Evolutionary conservation across 441 rosid genomes (phyloP).

Genomic region (Arabidopsis hybrid): DNA sequence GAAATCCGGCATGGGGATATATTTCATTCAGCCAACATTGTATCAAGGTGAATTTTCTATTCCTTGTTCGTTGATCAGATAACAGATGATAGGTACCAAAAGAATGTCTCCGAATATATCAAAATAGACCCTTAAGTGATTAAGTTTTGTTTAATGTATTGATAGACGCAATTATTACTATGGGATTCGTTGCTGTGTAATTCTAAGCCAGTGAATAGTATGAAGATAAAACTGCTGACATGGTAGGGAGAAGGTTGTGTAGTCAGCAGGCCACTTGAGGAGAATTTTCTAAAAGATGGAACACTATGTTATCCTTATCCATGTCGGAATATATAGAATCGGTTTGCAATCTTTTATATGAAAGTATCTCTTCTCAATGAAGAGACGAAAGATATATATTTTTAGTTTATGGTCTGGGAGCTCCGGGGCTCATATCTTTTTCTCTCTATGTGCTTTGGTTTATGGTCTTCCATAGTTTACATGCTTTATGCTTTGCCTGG

Average conservation of each 20-base stretch:
- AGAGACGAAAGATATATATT: not conserved
- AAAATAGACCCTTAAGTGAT: slow-evolving; percentile 10
- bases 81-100: slow-evolving; percentile 14
- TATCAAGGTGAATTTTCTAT: slow-evolving; percentile 69
- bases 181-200: slow-evolving; percentile 35
- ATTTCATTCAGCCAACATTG: slow-evolving; percentile 98
- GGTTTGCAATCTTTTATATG: slow-evolving; percentile 5
- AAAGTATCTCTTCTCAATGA: not conserved
- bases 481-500: slow-evolving; percentile 26
- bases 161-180: slow-evolving; percentile 32
- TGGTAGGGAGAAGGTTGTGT: slow-evolving; percentile 31
- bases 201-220: slow-evolving; percentile 31
- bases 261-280: slow-evolving; percentile 13
- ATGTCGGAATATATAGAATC: not conserved
- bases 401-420: not conserved
- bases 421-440: slow-evolving; percentile 1
- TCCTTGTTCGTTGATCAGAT: slow-evolving; percentile 23
- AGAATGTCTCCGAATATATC: not conserved
- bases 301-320: slow-evolving; percentile 5
- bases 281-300: slow-evolving; percentile 18
- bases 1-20: slow-evolving; percentile 95
- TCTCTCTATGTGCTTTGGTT: slow-evolving; percentile 17
- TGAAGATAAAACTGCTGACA: slow-evolving; percentile 28
- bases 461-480: slow-evolving; percentile 1
- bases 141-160: slow-evolving; percentile 32